phyloP scores from a whole-genome alignment of 2,329 filamentous ascomycete species.

The Didymella pinodella region DNA sequence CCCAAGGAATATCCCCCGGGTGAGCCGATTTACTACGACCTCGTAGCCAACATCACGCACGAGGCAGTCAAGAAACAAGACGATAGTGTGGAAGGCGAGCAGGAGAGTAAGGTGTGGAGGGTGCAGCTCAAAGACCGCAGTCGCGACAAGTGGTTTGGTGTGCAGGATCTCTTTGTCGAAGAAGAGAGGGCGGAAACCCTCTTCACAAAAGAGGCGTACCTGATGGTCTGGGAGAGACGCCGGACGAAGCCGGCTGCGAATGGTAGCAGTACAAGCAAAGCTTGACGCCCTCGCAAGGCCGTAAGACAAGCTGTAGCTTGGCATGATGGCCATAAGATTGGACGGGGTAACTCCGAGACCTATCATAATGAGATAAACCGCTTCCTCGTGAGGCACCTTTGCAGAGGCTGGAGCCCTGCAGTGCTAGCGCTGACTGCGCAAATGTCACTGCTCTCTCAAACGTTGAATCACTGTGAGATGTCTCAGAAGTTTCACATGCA shows the following conservation, averaged over 20 bases:
- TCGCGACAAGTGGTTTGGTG: slow-evolving; percentile 86
- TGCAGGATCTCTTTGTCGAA: slow-evolving; percentile 94
- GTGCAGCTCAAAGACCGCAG: slow-evolving; percentile 86
- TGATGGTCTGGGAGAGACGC: slow-evolving; percentile 95
- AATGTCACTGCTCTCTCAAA: not conserved
- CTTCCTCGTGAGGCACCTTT: not conserved
- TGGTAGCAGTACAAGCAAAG: slow-evolving; percentile 30
- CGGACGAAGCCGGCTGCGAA: slow-evolving; percentile 48
- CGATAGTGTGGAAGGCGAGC: slow-evolving; percentile 85
- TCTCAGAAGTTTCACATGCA: not conserved
- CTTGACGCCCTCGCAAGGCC: not conserved
- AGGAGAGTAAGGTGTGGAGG: slow-evolving; percentile 94
- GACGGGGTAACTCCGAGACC: not conserved
- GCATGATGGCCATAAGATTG: not conserved
- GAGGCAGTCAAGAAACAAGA: slow-evolving; percentile 80
- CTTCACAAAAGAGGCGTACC: slow-evolving; percentile 91
- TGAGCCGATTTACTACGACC: slow-evolving; percentile 92
- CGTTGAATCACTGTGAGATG: not conserved
- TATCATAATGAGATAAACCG: slow-evolving; percentile 16
- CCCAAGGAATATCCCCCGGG: slow-evolving; percentile 72
- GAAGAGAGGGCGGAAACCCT: slow-evolving; percentile 86
- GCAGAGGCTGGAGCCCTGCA: not conserved
- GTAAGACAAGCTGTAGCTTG: not conserved
- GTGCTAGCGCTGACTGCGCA: slow-evolving; percentile 8
- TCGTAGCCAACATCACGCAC: slow-evolving; percentile 93